Percentiles rank a stretch among this genome's conserved stretches.
Evolutionary conservation across 805 yeast species (phyloP).

Genomic region (Wickerhamiella dianesei): DNA sequence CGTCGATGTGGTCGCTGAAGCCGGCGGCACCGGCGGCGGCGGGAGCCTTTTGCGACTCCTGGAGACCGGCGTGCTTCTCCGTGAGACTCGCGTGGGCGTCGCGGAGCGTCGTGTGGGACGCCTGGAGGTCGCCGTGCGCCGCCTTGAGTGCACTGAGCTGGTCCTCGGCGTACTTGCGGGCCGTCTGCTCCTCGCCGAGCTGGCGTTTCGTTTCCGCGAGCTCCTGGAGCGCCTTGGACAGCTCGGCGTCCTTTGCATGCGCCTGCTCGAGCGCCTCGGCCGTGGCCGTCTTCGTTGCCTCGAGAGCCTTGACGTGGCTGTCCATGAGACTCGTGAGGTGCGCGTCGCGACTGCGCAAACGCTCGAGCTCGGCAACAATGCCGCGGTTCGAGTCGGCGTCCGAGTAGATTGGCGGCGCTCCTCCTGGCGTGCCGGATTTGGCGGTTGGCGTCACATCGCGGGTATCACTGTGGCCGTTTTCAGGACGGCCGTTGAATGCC

Average conservation of each 20-base stretch:
- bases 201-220: constrained; percentile 14
- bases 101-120: no score
- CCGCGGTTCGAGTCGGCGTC: no score
- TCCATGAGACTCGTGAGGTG: constrained; percentile 14
- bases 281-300: constrained; percentile 12
- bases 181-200: constrained; percentile 12
- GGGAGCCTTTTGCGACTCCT: not conserved
- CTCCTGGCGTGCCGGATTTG: not conserved
- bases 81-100: no score
- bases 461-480: not conserved
- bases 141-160: constrained; percentile 13
- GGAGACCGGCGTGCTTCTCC: constrained; percentile 15
- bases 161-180: constrained; percentile 12
- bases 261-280: constrained; percentile 14
- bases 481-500: not conserved
- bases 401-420: not conserved
- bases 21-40: not conserved
- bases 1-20: not conserved
- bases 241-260: constrained; percentile 10
- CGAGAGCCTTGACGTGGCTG: constrained; percentile 15
- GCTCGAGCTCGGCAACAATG: constrained; percentile 9
- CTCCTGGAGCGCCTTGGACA: constrained; percentile 12
- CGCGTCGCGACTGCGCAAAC: constrained; percentile 10
- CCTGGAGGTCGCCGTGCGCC: constrained; percentile 15
- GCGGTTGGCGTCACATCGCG: not conserved